These are phyloP conservation scores for Spatholobus suberectus DNA, from an alignment of 306 rosid genomes.

Conservation along the genomic window DNA sequence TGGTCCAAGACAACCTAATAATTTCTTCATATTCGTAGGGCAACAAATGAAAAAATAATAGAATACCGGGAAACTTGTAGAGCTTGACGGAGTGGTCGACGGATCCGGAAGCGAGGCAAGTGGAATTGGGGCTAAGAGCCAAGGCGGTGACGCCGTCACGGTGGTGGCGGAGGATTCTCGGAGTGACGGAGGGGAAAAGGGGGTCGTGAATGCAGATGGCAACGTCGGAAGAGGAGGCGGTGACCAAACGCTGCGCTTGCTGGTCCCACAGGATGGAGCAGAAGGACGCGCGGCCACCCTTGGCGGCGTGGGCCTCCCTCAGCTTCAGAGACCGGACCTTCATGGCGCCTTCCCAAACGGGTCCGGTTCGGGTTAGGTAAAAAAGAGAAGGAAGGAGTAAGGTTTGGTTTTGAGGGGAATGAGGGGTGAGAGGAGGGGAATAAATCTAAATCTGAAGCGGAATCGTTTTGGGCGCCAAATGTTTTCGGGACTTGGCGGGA, in stretches of 20 bases:
- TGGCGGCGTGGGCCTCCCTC: slow-evolving; percentile 88
- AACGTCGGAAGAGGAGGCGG: slow-evolving; percentile 75
- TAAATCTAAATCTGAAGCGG: neutral
- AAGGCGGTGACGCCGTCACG: slow-evolving; percentile 92
- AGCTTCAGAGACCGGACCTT: slow-evolving; percentile 86
- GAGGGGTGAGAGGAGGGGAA: neutral
- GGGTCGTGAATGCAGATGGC: slow-evolving; percentile 79
- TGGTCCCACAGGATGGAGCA: slow-evolving; percentile 95
- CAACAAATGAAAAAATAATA: neutral
- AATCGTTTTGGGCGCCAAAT: slow-evolving; percentile 41
- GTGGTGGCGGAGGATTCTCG: slow-evolving; percentile 85
- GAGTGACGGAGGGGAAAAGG: slow-evolving; percentile 63
- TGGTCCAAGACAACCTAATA: too few relatives aligned
- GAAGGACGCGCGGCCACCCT: slow-evolving; percentile 66
- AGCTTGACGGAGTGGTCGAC: slow-evolving; percentile 92
- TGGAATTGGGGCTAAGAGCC: slow-evolving; percentile 93
- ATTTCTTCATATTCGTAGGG: too few relatives aligned
- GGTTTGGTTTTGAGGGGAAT: neutral
- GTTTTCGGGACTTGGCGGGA: slow-evolving; percentile 45
- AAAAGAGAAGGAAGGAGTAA: neutral
- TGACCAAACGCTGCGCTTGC: slow-evolving; percentile 70
- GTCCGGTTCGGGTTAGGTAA: neutral
- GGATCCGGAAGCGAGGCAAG: slow-evolving; percentile 97
- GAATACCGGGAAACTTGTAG: slow-evolving; percentile 90
- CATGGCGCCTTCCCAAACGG: slow-evolving; percentile 49